Base-by-base conservation (phyloP, 352 stramenopile species). In the Discostella stelligera region DNA sequence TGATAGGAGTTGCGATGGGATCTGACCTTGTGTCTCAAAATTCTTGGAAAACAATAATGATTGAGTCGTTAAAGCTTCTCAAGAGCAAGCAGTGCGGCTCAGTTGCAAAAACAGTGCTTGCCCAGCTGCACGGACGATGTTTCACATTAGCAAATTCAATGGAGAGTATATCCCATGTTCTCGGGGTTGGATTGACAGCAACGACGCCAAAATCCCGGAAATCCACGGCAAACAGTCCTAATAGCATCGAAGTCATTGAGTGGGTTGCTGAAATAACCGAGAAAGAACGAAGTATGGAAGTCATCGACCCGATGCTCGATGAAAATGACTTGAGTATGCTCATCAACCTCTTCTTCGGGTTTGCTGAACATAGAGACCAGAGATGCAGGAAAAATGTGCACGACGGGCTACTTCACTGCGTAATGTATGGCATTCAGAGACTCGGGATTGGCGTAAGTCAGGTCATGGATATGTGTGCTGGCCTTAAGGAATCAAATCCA, bases 61-160 rank as follows among this genome's bases (percentile, higher is more conserved):
- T 86, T 74, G 74, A 88, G 61, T 78, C 71, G 32, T 61, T 88
- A n/a, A 86, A 83, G 59, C 71, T 84, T 52, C 75, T 88, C 13
- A 86, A 86, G 46, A 85, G 60, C 41, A 88, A 88, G 50, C 82
- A 88, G 49, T 75, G 69, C 48, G 55, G 68, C 32, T 58, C 71
- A 46, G 82, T 80, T 32, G 78, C 82, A 16, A 83, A 79, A 68
- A 74, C 68, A 63, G 75, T 83, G 20, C 54, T 88, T n/a, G 65
- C 66, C 11, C 70, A 79, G 62, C 60, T 88, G 32, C 81, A 88
- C 41, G 82, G 82, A 49, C 63, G 62, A 44, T 83, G 82, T 54
- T 88, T 80, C 53, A 79, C 74, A n/a, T n/a, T 86, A 3, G 63
- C 79, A 63, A 82, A 86, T 49, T 82, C 78, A 11, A 69, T 88